A percentile compares a stretch with the other conserved stretches of the same genome.
phyloP scores from a whole-genome alignment of 73 alveolate species.

The Uronychia setigera region DNA sequence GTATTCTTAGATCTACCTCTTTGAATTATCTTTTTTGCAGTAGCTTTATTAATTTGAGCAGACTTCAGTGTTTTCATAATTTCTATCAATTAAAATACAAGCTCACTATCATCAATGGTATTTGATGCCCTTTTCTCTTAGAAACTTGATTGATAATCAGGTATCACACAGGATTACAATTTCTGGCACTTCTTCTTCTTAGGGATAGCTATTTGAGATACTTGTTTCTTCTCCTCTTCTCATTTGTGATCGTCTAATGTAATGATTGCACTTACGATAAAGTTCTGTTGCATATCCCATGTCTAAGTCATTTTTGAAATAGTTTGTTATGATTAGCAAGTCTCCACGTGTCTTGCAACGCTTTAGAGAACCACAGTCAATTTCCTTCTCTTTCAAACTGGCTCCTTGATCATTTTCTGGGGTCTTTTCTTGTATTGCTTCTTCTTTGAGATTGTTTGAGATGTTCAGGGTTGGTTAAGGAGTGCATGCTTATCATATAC shows the following conservation, averaged over 20 bases:
- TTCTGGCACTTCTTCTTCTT: too few species aligned
- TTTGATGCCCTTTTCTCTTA: neutral
- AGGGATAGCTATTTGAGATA: neutral
- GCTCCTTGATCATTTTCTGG: neutral
- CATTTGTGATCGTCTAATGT: neutral
- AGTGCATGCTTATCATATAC: neutral
- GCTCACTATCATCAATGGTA: neutral
- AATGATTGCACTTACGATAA: neutral
- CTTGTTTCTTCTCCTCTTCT: neutral
- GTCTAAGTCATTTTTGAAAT: neutral
- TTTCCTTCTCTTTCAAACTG: neutral
- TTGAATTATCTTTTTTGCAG: neutral
- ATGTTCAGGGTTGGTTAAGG: neutral
- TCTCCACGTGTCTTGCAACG: neutral
- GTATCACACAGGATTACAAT: too few species aligned
- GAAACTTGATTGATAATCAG: neutral
- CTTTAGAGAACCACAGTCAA: neutral
- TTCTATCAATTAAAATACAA: neutral
- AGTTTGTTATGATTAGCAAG: neutral
- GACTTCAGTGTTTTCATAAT: neutral
- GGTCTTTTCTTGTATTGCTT: neutral
- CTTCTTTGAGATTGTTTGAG: neutral
- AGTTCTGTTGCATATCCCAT: neutral
- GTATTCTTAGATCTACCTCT: neutral
- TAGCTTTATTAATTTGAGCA: neutral